Evolutionary conservation across 2,329 filamentous ascomycete species (phyloP), one percentile per base, ranked within the genome.

Genomic region (Balansia obtecta): DNA sequence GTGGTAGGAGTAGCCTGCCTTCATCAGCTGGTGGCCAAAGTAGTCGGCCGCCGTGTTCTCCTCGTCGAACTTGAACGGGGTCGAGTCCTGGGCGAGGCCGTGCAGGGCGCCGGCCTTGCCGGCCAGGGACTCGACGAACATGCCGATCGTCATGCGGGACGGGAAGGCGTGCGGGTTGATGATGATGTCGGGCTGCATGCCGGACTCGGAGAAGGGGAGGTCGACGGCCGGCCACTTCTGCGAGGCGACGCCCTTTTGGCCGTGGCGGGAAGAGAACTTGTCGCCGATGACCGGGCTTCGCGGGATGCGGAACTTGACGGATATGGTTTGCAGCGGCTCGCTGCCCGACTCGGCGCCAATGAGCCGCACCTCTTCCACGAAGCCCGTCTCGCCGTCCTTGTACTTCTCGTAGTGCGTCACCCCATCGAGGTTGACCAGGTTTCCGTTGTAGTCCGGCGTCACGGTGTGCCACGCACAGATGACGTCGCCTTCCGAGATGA

Each of bases 111-210:
- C 93, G 10, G 91, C 82, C 72, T 98, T 98, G 54, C 93, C 93
- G 10, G 93, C 93, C 48, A 98, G 77, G 5, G 90, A 96, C 72
- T 98, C 93, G 63, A 98, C 82, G 68, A 98, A 97, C 88, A 97
- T 97, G 63, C 93, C 93, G 64, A 98, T 98, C 18, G 93, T 98
- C 93, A 98, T 98, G 69, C 93, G 90, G 44, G 91, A 97, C 8
- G 93, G 93, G 77, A 98, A 98, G 63, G 93, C 93, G 76, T 98
- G 93, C 40, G 93, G 93, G 71, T 98, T 98, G 75, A 98, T 98
- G 69, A 98, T 98, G 61, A 95, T 77, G 68, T 98, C 93, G 10
- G 93, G 93, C 63, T 96, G 90, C 54, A 98, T 97, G 49, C 93
- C 93, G 6, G 86, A 87, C 71, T 98, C 93, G 2, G 88, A 89